Percentiles rank a stretch among this genome's conserved stretches.
Evolutionary conservation across 2,329 filamentous ascomycete species (phyloP).

Genomic region (Moelleriella libera): DNA sequence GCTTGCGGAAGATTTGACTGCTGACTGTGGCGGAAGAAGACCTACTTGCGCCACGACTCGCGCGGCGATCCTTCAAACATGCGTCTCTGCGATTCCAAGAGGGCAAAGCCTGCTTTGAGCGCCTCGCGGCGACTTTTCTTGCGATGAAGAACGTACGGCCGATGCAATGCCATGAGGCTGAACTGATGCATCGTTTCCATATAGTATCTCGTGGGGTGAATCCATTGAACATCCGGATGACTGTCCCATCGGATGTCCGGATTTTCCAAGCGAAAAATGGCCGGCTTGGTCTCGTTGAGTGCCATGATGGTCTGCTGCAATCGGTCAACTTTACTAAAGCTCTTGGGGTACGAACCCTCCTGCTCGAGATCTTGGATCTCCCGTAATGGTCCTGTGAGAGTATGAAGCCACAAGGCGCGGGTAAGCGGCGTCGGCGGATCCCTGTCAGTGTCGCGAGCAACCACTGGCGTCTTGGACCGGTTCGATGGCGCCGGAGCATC

Average conservation of each 20-base stretch:
- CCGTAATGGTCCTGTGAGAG: slow-evolving; percentile 31
- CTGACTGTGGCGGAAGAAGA: background rate
- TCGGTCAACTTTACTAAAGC: slow-evolving; percentile 37
- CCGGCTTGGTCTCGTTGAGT: slow-evolving; percentile 32
- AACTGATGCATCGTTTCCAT: slow-evolving; percentile 36
- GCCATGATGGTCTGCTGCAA: slow-evolving; percentile 36
- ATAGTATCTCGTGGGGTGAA: slow-evolving; percentile 29
- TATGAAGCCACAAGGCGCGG: slow-evolving; percentile 33
- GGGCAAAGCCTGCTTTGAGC: slow-evolving; percentile 38
- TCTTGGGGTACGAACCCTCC: slow-evolving; percentile 38
- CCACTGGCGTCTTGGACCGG: slow-evolving; percentile 31
- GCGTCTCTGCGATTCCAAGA: slow-evolving; percentile 38
- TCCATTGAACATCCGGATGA: slow-evolving; percentile 34
- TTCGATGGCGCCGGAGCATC: slow-evolving; percentile 36
- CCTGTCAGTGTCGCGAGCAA: slow-evolving; percentile 26
- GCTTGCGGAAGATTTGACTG: no score
- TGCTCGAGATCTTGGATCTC: slow-evolving; percentile 42
- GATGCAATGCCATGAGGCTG: slow-evolving; percentile 43
- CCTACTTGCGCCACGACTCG: slow-evolving; percentile 31
- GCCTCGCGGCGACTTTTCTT: slow-evolving; percentile 38
- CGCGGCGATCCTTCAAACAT: slow-evolving; percentile 33
- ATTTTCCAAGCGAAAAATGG: slow-evolving; percentile 38
- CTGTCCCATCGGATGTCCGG: slow-evolving; percentile 43
- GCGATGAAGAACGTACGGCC: slow-evolving; percentile 47
- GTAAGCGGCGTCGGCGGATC: slow-evolving; percentile 45